Percentiles rank a stretch among this genome's conserved stretches.
These are phyloP conservation scores for Phyllosticta ampelicida DNA, from an alignment of 2,329 filamentous ascomycete species.

Conservation along the genomic window DNA sequence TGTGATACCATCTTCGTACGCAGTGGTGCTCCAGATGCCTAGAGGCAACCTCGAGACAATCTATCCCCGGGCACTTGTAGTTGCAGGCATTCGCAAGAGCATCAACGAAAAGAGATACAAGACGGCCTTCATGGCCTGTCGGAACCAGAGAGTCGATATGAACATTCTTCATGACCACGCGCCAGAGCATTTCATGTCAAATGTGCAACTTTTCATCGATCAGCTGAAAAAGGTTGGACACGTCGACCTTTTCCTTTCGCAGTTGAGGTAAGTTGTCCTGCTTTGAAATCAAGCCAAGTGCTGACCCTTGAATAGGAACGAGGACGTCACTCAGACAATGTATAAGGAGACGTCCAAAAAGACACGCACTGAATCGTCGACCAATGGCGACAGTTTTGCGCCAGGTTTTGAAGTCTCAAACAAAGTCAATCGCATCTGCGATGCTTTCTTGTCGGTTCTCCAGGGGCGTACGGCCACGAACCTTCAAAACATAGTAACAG, in stretches of 20 bases:
- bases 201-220: slow-evolving; percentile 65
- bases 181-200: slow-evolving; percentile 73
- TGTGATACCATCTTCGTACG: slow-evolving; percentile 79
- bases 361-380: slow-evolving; percentile 17
- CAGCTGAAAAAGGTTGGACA: slow-evolving; percentile 73
- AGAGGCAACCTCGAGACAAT: slow-evolving; percentile 93
- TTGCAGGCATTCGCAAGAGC: slow-evolving; percentile 74
- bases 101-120: slow-evolving; percentile 74
- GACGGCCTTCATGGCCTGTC: slow-evolving; percentile 75
- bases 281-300: background rate
- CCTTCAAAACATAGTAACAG: slow-evolving; percentile 86
- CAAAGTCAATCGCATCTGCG: slow-evolving; percentile 84
- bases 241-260: slow-evolving; percentile 85
- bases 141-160: slow-evolving; percentile 92
- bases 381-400: slow-evolving; percentile 10
- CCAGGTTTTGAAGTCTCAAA: slow-evolving; percentile 19
- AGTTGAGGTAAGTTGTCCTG: slow-evolving; percentile 50
- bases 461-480: slow-evolving; percentile 50
- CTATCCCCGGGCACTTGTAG: slow-evolving; percentile 81
- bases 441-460: slow-evolving; percentile 66
- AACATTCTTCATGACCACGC: slow-evolving; percentile 92
- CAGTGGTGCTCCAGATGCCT: slow-evolving; percentile 85
- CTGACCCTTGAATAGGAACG: slow-evolving; percentile 43
- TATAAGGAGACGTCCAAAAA: slow-evolving; percentile 73
- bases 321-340: slow-evolving; percentile 88